These are phyloP conservation scores for Colletotrichum cuscutae DNA, from an alignment of 2,329 filamentous ascomycete genomes.

Conservation along the genomic window DNA sequence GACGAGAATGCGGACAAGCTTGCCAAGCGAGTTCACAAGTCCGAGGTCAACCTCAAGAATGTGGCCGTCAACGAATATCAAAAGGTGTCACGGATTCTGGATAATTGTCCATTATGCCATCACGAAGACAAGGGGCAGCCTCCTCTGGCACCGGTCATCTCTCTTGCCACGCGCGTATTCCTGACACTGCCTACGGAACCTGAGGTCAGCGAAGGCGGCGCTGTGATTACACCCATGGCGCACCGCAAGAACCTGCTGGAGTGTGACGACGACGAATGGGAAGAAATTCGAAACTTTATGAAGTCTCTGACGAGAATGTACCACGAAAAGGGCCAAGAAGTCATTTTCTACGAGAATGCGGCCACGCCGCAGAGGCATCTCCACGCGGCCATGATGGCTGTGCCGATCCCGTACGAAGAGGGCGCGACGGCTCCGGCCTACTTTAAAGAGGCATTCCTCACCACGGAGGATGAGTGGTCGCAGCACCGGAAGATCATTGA, in stretches of 20 bases:
- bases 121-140: constrained; percentile 82
- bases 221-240: constrained; percentile 88
- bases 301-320: constrained; percentile 95
- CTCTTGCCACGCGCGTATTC: constrained; percentile 86
- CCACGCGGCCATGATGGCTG: constrained; percentile 86
- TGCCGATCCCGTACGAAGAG: constrained; percentile 91
- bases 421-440: constrained; percentile 93
- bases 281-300: constrained; percentile 99
- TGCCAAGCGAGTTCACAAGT: constrained; percentile 87
- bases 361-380: constrained; percentile 80
- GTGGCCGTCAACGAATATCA: constrained; percentile 89
- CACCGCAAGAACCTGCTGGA: constrained; percentile 93
- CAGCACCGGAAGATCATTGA: constrained; percentile 97
- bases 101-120: constrained; percentile 89
- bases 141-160: constrained; percentile 86
- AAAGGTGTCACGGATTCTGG: constrained; percentile 86
- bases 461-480: constrained; percentile 90
- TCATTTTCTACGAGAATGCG: constrained; percentile 98
- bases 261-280: constrained; percentile 99
- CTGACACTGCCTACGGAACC: constrained; percentile 91
- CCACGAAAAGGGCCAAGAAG: constrained; percentile 89
- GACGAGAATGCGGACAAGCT: constrained; percentile 95
- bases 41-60: constrained; percentile 87
- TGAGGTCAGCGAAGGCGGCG: constrained; percentile 83
- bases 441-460: constrained; percentile 93